phyloP scores from a whole-genome alignment of 306 rosid species.

The Acacia melanoxylon region DNA sequence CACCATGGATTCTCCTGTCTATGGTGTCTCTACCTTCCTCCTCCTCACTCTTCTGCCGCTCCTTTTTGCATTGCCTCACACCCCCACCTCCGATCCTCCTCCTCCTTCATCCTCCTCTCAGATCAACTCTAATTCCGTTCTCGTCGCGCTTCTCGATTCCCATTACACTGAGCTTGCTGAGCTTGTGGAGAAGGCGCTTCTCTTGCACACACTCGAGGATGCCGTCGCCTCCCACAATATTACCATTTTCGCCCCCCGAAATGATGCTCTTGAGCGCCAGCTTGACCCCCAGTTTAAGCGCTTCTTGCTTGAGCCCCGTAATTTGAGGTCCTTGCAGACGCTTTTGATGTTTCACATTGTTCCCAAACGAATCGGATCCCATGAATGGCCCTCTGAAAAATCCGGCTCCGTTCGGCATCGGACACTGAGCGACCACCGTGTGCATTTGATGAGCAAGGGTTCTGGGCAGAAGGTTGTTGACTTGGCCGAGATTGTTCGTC shows the following conservation, averaged over 20 bases:
- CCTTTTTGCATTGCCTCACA: not conserved
- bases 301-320: conserved; percentile 7
- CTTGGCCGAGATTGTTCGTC: conserved; percentile 5
- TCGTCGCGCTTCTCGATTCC: conserved; percentile 18
- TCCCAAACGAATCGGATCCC: not conserved
- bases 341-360: conserved; percentile 10
- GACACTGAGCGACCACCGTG: not conserved
- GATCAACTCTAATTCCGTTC: conserved; percentile 12
- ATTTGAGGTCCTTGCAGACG: conserved; percentile 4
- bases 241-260: conserved; percentile 7
- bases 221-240: not conserved
- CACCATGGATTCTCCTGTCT: conserved; percentile 4
- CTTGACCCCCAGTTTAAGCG: conserved; percentile 19
- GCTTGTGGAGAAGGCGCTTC: conserved; percentile 14
- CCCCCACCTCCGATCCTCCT: not conserved
- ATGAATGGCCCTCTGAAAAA: not conserved
- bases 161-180: conserved; percentile 11
- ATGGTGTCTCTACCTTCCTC: conserved; percentile 7
- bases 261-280: not conserved
- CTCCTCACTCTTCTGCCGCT: not conserved
- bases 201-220: not conserved
- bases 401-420: not conserved
- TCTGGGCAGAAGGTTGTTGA: not conserved
- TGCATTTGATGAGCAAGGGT: not conserved
- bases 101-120: not conserved